Evolutionary conservation across 129 eudicot species (phyloP), one percentile per base, ranked within the genome.

Genomic region (Mikania micrantha): DNA sequence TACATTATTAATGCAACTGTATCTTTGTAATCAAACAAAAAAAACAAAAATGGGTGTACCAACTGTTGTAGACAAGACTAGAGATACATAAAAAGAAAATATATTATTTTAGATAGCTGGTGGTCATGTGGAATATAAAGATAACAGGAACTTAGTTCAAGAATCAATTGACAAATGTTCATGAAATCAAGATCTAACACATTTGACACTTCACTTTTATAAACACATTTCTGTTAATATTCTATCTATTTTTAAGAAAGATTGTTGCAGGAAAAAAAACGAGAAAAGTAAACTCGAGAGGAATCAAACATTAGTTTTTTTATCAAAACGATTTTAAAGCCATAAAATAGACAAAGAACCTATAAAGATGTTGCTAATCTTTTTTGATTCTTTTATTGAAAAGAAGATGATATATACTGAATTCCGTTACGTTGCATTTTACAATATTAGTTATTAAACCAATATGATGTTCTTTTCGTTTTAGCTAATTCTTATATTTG

Each of bases 41-140:
- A n/a, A n/a, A 69, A 66, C 73, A 76, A 74, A 79, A 87, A 84
- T 73, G 66, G 57, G 73, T 82, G 67, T 60, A 72, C 57, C 61
- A 65, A 85, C 88, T 83, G 94, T 85, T 79, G 94, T 77, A 85
- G 94, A 83, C 87, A 85, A 85, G 96, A 85, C 93, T 74, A 70
- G 83, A 75, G 84, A 79, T 66, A 48, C 78, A 58, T 67, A 56
- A 45, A 78, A 74, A n/a, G n/a, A n/a, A 72, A 70, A 72, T 53
- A 77, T 66, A 87, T 79, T 81, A 77, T 86, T 81, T 79, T 86
- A 67, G 96, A 74, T 81, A 83, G 65, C 64, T 56, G 48, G 54
- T 72, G 65, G 57, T n/a, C n/a, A n/a, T 42, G 54, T 72, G 67
- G 52, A 76, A 35, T 74, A 71, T 77, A 81, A 74, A 81, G 85